Conservation (phyloP, 1,284 basidiomycete genomes). For the Stygiomarasmius scandens region DNA sequence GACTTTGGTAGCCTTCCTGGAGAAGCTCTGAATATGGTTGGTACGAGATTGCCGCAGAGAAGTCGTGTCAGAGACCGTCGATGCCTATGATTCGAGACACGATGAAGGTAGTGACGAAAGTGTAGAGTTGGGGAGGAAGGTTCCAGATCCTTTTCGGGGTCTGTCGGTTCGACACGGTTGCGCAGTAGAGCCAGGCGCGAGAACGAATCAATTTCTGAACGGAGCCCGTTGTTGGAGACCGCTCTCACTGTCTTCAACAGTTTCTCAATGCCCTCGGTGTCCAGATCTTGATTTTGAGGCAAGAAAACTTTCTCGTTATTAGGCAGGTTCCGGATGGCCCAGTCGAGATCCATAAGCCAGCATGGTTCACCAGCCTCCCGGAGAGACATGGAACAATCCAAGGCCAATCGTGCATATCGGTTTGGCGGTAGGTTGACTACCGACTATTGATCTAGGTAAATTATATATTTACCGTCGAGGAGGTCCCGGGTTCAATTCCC, state of each 20-base stretch:
- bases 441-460: too few relatives aligned
- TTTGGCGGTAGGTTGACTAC: too few relatives aligned
- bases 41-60: not conserved
- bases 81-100: not conserved
- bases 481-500: slow-evolving; percentile 10
- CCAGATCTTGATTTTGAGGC: not conserved
- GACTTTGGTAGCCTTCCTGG: too few relatives aligned
- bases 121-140: not conserved
- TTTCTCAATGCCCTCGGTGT: not conserved
- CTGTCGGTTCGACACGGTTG: not conserved
- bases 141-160: not conserved
- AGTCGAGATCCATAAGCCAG: slow-evolving; percentile 7
- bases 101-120: not conserved
- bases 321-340: not conserved
- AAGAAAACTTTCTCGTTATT: not conserved
- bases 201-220: not conserved
- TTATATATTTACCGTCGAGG: too few relatives aligned
- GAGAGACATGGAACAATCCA: not conserved
- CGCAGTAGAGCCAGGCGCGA: not conserved
- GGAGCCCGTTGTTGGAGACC: not conserved
- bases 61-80: not conserved
- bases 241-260: not conserved
- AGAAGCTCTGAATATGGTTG: not conserved
- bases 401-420: not conserved
- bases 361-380: not conserved